These are phyloP conservation scores for Kregervanrija delftensis DNA, from an alignment of 805 yeast genomes.

Conservation along the genomic window DNA sequence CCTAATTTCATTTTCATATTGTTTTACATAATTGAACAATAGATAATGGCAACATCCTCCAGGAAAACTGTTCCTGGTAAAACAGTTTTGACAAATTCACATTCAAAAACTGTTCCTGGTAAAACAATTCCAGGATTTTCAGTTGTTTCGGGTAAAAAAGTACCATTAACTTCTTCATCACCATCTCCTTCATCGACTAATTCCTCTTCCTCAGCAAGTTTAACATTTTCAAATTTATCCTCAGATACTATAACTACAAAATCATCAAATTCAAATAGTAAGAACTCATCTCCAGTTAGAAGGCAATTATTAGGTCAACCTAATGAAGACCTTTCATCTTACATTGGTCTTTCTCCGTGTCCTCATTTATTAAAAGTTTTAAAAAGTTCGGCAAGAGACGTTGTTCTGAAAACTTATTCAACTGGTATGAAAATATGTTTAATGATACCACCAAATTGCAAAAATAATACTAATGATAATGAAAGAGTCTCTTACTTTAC, in stretches of 20 bases:
- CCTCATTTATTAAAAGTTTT: conserved; percentile 42
- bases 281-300: not conserved
- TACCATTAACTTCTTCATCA: not conserved
- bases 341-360: conserved; percentile 38
- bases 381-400: conserved; percentile 41
- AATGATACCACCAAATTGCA: conserved; percentile 15
- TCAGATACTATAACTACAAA: too few relatives aligned
- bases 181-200: conserved; percentile 2
- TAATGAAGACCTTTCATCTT: conserved; percentile 15
- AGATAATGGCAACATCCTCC: conserved; percentile 8
- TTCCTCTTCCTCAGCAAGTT: not conserved
- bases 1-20: not conserved
- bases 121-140: conserved; percentile 5
- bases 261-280: not conserved
- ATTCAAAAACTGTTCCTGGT: conserved; percentile 12
- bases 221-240: too few relatives aligned
- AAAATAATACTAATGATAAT: conserved; percentile 4
- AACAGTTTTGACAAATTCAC: conserved; percentile 2
- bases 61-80: conserved; percentile 15
- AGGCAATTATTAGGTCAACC: not conserved
- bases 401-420: conserved; percentile 42
- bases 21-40: not conserved
- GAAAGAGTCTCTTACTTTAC: conserved; percentile 19
- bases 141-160: too few relatives aligned
- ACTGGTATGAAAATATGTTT: conserved; percentile 44